Conservation (phyloP, 2,329 filamentous ascomycete species). For the Colletotrichum plurivorum region DNA sequence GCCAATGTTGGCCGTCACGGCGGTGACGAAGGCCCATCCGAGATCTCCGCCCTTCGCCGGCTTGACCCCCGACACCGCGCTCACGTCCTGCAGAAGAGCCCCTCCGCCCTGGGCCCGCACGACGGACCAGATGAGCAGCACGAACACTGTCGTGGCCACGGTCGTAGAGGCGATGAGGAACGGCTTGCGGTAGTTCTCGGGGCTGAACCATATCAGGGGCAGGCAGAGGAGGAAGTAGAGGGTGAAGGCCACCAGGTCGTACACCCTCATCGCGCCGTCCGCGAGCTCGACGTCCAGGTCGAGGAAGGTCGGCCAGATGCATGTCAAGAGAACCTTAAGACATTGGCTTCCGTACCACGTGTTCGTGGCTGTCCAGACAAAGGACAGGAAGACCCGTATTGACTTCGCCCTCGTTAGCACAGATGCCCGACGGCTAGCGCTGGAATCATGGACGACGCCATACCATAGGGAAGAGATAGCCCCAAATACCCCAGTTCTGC, state of each 20-base stretch:
- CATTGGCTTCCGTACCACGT: conserved; percentile 44
- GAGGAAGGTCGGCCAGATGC: conserved; percentile 34
- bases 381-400: conserved; percentile 38
- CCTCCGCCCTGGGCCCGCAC: conserved; percentile 44
- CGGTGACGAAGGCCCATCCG: conserved; percentile 44
- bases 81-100: conserved; percentile 39
- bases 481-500: conserved; percentile 44
- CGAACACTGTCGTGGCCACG: conserved; percentile 44
- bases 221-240: conserved; percentile 41
- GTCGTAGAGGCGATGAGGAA: conserved; percentile 40
- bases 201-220: conserved; percentile 41
- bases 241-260: conserved; percentile 40
- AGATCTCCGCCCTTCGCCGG: conserved; percentile 37
- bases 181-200: conserved; percentile 43
- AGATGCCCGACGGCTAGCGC: neutral
- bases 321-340: conserved; percentile 40
- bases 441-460: too few relatives aligned
- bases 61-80: conserved; percentile 32
- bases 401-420: conserved; percentile 9
- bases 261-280: conserved; percentile 28
- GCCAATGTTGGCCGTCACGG: conserved; percentile 45
- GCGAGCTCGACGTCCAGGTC: conserved; percentile 32
- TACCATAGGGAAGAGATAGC: conserved; percentile 43
- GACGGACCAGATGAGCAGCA: conserved; percentile 46
- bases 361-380: conserved; percentile 43